Evolutionary conservation across 1,284 basidiomycete species (phyloP).

Genomic region (Pseudozyma thailandica): DNA sequence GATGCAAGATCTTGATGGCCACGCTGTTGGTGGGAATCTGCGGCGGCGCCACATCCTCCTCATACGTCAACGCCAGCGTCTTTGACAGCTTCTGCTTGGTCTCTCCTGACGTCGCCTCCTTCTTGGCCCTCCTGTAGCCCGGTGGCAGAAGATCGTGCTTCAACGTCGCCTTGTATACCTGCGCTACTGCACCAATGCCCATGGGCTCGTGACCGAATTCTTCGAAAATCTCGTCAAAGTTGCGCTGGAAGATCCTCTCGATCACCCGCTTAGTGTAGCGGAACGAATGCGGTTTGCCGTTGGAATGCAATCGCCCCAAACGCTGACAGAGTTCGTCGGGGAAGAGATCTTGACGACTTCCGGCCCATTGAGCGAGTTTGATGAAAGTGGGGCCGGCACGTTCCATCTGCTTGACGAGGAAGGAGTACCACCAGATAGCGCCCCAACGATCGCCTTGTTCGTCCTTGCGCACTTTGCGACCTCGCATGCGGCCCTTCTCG

Average conservation of each 20-base stretch:
- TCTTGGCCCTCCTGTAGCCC: slow-evolving; percentile 66
- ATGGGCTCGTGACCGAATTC: slow-evolving; percentile 88
- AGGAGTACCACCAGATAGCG: slow-evolving; percentile 86
- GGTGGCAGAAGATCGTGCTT: slow-evolving; percentile 82
- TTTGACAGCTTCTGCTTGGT: slow-evolving; percentile 39
- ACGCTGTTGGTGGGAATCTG: slow-evolving; percentile 72
- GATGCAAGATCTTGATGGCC: slow-evolving; percentile 96
- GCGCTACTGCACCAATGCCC: slow-evolving; percentile 97
- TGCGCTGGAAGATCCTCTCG: slow-evolving; percentile 78
- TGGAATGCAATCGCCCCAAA: slow-evolving; percentile 88
- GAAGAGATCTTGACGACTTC: slow-evolving; percentile 92
- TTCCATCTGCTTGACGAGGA: slow-evolving; percentile 90
- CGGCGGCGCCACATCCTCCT: slow-evolving; percentile 55
- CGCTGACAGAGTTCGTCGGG: slow-evolving; percentile 88
- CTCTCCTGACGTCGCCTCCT: slow-evolving; percentile 19
- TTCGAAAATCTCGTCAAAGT: slow-evolving; percentile 89
- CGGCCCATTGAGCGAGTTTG: slow-evolving; percentile 99
- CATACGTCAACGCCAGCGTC: slow-evolving; percentile 56
- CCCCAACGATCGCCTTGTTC: slow-evolving; percentile 62
- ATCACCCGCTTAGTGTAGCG: slow-evolving; percentile 84
- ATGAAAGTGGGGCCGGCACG: slow-evolving; percentile 95
- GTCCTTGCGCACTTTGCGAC: slow-evolving; percentile 41
- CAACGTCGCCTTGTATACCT: slow-evolving; percentile 88
- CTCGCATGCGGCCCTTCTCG: slow-evolving; percentile 48
- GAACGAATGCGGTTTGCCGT: slow-evolving; percentile 84